A percentile compares a stretch with the other conserved stretches of the same genome.
Evolutionary conservation across 768 basidiomycete species (phyloP).

Genomic region (Coprinopsis marcescibilis): DNA sequence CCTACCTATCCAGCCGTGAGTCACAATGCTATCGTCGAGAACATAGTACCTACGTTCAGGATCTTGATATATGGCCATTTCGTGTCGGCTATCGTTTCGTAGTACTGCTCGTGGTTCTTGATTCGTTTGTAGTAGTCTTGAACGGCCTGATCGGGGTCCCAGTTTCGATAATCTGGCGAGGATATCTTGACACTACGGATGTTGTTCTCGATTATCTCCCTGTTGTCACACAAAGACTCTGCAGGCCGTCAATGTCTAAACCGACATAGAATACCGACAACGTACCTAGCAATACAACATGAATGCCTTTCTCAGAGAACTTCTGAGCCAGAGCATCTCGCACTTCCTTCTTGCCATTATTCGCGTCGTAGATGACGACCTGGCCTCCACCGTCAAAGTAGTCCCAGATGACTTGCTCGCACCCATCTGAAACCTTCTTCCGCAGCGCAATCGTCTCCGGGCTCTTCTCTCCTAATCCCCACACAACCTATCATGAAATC

Average conservation of each 20-base stretch:
- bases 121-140: slow-evolving; percentile 92
- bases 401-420: slow-evolving; percentile 84
- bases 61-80: slow-evolving; percentile 94
- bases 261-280: not conserved
- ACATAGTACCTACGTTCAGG: slow-evolving; percentile 81
- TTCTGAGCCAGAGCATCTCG: slow-evolving; percentile 74
- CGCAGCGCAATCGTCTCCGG: slow-evolving; percentile 76
- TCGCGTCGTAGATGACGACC: slow-evolving; percentile 98
- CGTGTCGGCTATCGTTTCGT: slow-evolving; percentile 87
- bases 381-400: slow-evolving; percentile 87
- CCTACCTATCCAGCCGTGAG: slow-evolving; percentile 54
- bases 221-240: slow-evolving; percentile 91
- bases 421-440: slow-evolving; percentile 68
- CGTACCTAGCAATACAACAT: slow-evolving; percentile 89
- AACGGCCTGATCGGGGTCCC: slow-evolving; percentile 90
- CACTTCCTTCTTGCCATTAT: slow-evolving; percentile 72
- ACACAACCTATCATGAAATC: not conserved
- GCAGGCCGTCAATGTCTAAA: slow-evolving; percentile 3
- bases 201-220: slow-evolving; percentile 89
- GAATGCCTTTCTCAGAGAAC: slow-evolving; percentile 81
- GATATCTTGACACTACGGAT: slow-evolving; percentile 97
- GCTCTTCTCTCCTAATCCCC: slow-evolving; percentile 60
- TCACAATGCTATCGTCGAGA: too few species aligned
- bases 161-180: slow-evolving; percentile 91
- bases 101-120: slow-evolving; percentile 76